Conservation (phyloP, 495 filamentous ascomycete genomes). For the Cercophora samala region DNA sequence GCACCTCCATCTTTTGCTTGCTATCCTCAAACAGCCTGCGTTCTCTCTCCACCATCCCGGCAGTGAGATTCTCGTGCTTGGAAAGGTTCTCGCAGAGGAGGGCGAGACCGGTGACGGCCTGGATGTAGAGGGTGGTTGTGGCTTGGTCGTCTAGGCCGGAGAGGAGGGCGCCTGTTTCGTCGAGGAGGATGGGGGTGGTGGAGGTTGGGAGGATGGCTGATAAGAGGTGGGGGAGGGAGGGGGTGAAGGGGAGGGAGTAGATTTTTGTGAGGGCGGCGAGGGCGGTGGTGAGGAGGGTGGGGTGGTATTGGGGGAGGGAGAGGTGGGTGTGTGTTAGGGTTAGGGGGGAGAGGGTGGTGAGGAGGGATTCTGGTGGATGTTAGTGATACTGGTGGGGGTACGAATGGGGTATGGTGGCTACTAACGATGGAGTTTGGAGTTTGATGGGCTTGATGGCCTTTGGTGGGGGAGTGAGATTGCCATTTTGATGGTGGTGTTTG, state of each 20-base stretch:
- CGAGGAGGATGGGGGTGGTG: conserved; percentile 29
- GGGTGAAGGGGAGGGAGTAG: conserved; percentile 28
- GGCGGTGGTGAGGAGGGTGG: conserved; percentile 24
- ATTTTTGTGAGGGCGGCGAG: conserved; percentile 20
- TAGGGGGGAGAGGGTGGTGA: not conserved
- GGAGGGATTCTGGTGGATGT: not conserved
- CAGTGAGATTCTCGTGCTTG: not conserved
- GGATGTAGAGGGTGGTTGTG: conserved; percentile 25
- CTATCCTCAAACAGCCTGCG: conserved; percentile 35
- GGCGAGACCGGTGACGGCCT: conserved; percentile 32
- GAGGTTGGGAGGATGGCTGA: conserved; percentile 17
- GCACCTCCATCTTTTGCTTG: conserved; percentile 25
- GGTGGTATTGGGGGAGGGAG: conserved; percentile 26
- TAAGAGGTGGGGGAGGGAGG: conserved; percentile 19
- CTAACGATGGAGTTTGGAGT: not conserved
- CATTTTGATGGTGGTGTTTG: not conserved
- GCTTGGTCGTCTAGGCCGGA: conserved; percentile 29
- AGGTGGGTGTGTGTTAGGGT: conserved; percentile 21
- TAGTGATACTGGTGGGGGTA: not conserved
- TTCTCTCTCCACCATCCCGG: conserved; percentile 21
- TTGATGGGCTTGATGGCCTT: not conserved
- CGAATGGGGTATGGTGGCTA: not conserved
- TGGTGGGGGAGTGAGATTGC: not conserved
- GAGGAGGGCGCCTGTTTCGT: conserved; percentile 22
- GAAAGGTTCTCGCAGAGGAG: conserved; percentile 27